These are phyloP conservation scores for Phascolomyces articulosus DNA, from an alignment of 371 early-diverging fungal genomes.

Conservation along the genomic window DNA sequence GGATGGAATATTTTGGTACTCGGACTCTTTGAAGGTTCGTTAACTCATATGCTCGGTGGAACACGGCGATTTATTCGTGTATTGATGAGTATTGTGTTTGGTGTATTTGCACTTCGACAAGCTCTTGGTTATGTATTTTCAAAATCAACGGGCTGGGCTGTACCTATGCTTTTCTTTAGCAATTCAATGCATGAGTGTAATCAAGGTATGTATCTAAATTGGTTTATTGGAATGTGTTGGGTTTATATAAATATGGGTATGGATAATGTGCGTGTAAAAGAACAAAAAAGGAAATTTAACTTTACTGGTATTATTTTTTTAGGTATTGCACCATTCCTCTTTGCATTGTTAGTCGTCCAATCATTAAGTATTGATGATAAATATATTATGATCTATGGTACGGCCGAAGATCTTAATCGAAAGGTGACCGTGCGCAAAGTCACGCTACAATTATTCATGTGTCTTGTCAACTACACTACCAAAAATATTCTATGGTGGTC, in stretches of 20 bases:
- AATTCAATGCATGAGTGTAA: constrained; percentile 65
- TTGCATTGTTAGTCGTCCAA: constrained; percentile 59
- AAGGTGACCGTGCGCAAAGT: constrained; percentile 52
- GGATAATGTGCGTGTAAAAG: constrained; percentile 8
- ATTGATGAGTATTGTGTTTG: constrained; percentile 26
- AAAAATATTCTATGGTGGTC: constrained; percentile 71
- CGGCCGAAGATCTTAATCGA: constrained; percentile 25
- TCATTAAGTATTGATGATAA: constrained; percentile 57
- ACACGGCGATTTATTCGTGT: constrained; percentile 43
- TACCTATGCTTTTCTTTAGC: constrained; percentile 62
- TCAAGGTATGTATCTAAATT: constrained; percentile 58
- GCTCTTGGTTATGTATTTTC: constrained; percentile 57
- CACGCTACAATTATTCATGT: constrained; percentile 51
- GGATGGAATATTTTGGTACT: constrained; percentile 53
- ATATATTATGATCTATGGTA: constrained; percentile 51
- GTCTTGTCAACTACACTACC: constrained; percentile 53
- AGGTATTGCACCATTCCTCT: constrained; percentile 63
- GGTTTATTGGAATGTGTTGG: too few relatives aligned
- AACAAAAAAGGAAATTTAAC: constrained; percentile 12
- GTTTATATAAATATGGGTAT: too few relatives aligned
- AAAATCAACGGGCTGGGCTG: constrained; percentile 57
- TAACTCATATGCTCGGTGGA: constrained; percentile 51
- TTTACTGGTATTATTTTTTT: neutral
- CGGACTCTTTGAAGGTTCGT: constrained; percentile 54
- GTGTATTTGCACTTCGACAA: constrained; percentile 41